Base-by-base conservation (phyloP, 345 rosid genomes). In the Camelina laxa region DNA sequence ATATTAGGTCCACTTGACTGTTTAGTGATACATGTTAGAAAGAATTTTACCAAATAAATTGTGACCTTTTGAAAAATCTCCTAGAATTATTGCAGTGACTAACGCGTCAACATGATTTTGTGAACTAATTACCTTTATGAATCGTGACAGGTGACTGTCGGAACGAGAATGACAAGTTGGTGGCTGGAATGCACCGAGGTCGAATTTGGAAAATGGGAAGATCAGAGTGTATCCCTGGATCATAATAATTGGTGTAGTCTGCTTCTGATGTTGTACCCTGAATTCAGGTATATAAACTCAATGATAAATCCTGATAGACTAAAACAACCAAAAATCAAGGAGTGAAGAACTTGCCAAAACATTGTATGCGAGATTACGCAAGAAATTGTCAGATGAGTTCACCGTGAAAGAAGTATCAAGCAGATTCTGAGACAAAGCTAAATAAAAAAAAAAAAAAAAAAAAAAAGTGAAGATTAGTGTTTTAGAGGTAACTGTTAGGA, bases 181-280 rank as follows among this genome's bases (percentile, higher is more conserved):
- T 68, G 69, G 75, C 72, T 39, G 81, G 1, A 14, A 44, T 3
- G 81, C 98, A 92, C 65, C 48, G 86, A 8, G 54, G 39, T 76
- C 80, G 91, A 78, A 90, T 51, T 33, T 61, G 56, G 68, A 87
- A 90, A 24, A 90, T 60, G 27, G 98, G 89, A 78, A 70, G 74
- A 44, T 4, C 36, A 5, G 85, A 77, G 53, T 42, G 6, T 56
- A 90, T 66, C 60, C 88, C 90, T 62, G 90, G 84, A 22, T 92
- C 98, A 51, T 80, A 70, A 69, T 20, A 84, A 66, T 85, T 80
- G 71, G 56, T 31, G 22, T 6, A 13, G 21, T 21, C 17, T 39
- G 88, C 56, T 76, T 58, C 49, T 24, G 85, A 72, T 39, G 79
- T 48, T 81, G 98, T 67, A 47, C 97, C 95, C 97, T 92, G 91